These are phyloP conservation scores for Aspergillus fructus DNA, from an alignment of 2,329 filamentous ascomycete genomes.

Conservation along the genomic window DNA sequence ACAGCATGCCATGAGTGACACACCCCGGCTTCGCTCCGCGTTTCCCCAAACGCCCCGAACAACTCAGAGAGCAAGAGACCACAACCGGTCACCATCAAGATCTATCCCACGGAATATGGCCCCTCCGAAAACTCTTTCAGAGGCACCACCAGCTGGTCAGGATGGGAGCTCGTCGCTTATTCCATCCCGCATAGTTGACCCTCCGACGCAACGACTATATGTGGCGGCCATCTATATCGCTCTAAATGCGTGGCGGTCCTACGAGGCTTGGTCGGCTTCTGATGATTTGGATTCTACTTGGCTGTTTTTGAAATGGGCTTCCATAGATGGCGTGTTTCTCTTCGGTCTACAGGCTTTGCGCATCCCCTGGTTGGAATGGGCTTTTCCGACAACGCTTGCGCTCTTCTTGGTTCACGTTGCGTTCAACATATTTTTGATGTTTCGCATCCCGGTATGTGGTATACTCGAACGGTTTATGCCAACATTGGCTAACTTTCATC, in stretches of 20 bases:
- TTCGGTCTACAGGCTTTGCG: slow-evolving; percentile 82
- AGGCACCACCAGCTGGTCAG: slow-evolving; percentile 21
- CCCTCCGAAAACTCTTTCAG: slow-evolving; percentile 24
- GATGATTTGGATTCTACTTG: slow-evolving; percentile 84
- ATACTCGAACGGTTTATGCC: slow-evolving; percentile 5
- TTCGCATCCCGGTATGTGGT: slow-evolving; percentile 72
- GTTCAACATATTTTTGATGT: slow-evolving; percentile 86
- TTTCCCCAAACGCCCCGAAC: slow-evolving; percentile 72
- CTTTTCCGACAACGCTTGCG: slow-evolving; percentile 68
- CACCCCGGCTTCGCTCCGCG: slow-evolving; percentile 77
- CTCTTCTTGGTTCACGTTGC: slow-evolving; percentile 71
- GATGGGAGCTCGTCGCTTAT: slow-evolving; percentile 63
- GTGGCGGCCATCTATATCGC: slow-evolving; percentile 74
- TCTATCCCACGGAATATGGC: slow-evolving; percentile 24
- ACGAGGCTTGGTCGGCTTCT: slow-evolving; percentile 78
- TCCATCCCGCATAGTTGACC: slow-evolving; percentile 77
- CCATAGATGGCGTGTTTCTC: slow-evolving; percentile 80
- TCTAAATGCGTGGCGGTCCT: slow-evolving; percentile 78
- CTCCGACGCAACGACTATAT: slow-evolving; percentile 86
- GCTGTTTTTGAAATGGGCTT: slow-evolving; percentile 91
- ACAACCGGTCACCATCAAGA: slow-evolving; percentile 28
- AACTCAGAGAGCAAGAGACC: slow-evolving; percentile 37
- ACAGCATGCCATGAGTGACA: slow-evolving; percentile 75
- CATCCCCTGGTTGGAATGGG: slow-evolving; percentile 96
- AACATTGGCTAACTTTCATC: slow-evolving; percentile 6